Base-by-base conservation (phyloP, 140 eudicot species). In the Stevia rebaudiana region DNA sequence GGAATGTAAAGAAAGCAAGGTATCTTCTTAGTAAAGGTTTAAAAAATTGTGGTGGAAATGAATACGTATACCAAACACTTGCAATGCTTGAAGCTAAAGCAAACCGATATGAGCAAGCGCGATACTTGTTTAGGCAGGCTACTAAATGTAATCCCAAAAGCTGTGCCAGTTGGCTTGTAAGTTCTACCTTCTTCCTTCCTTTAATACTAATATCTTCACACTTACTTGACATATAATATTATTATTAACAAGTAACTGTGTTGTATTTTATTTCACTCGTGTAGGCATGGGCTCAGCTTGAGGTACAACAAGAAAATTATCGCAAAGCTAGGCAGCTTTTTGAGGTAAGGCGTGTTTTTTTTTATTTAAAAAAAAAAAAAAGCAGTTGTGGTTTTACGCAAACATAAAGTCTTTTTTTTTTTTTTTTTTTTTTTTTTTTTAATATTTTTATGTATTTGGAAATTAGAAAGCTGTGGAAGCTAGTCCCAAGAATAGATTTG, bases 281-380 rank as follows among this genome's bases (percentile, higher is more conserved):
- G 35, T 69, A 92, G 98, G 96, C 98, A 40, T 92, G 98, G 98
- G 98, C 98, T 19, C 98, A 92, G 74, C 86, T 88, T 50, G 98
- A 92, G 81, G 95, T 77, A 48, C 95, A 74, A 72, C 83, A 74
- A 63, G 94, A 78, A 70, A 92, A 85, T 44, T 75, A 69, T 58
- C 73, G 68, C 3, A 75, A 71, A 47, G 98, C 96, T 50, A 66
- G 96, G 68, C 77, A 39, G 74, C 88, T 88, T 61, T 92, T 92
- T 74, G 94, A 92, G 98, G 98, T 92, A 23, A 40, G 58, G 48
- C 19, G 11, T 37, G 41, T n/a, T 22, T 69, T 11, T 28, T 17
- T 47, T 23, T 25, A 16, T 59, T 28, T 33, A 57, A 36, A 5
- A n/a, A n/a, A n/a, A n/a, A n/a, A n/a, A n/a, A n/a, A n/a, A n/a